A percentile compares a stretch with the other conserved stretches of the same genome.
phyloP scores from a whole-genome alignment of 2,329 filamentous ascomycete genomes.

The Cytospora mali region DNA sequence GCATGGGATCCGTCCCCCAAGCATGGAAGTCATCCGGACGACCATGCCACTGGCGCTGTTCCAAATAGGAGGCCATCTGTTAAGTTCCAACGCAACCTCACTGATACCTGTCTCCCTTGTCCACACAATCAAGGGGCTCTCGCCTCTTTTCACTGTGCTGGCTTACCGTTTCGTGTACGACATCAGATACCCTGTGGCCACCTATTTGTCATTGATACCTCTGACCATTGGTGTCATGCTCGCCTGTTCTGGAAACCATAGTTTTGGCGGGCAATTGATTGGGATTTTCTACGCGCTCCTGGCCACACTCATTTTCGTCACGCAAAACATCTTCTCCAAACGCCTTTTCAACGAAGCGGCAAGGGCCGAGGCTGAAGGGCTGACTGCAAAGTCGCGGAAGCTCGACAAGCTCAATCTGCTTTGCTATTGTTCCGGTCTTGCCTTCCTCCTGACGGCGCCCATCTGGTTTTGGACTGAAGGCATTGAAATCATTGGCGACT shows the following conservation, averaged over 20 bases:
- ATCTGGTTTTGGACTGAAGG: slow-evolving; percentile 96
- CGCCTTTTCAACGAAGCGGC: slow-evolving; percentile 95
- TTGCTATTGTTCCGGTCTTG: slow-evolving; percentile 94
- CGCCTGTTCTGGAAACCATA: slow-evolving; percentile 81
- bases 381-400: slow-evolving; percentile 68
- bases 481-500: slow-evolving; percentile 72
- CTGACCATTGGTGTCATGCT: slow-evolving; percentile 94
- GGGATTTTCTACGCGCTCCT: slow-evolving; percentile 88
- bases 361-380: slow-evolving; percentile 75
- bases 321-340: slow-evolving; percentile 98
- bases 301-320: slow-evolving; percentile 93
- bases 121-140: slow-evolving; percentile 97
- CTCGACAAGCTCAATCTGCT: slow-evolving; percentile 95
- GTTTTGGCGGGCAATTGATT: slow-evolving; percentile 80
- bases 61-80: slow-evolving; percentile 89
- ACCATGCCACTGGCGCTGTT: slow-evolving; percentile 92
- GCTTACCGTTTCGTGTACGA: slow-evolving; percentile 89
- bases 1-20: slow-evolving; percentile 80
- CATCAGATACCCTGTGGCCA: slow-evolving; percentile 83
- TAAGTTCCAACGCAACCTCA: slow-evolving; percentile 91
- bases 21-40: slow-evolving; percentile 77
- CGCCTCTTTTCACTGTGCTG: slow-evolving; percentile 90
- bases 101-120: slow-evolving; percentile 96
- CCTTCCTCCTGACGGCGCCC: slow-evolving; percentile 83
- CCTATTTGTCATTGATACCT: slow-evolving; percentile 87